phyloP scores from a whole-genome alignment of 2,329 filamentous ascomycete genomes.

The Aspergillus sp. region DNA sequence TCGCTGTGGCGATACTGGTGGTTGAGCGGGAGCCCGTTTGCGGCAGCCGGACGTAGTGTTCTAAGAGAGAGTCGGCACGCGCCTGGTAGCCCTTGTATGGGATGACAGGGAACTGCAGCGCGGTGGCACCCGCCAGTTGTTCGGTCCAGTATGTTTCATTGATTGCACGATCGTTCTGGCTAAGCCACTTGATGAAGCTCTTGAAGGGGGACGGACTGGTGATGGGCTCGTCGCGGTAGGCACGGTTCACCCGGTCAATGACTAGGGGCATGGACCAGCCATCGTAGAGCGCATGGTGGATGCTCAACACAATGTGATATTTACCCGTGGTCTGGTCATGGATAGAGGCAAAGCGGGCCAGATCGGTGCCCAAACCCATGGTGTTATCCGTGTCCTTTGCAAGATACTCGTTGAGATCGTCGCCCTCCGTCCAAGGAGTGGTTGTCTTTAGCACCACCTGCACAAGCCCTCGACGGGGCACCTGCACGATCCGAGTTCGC shows the following conservation, averaged over 20 bases:
- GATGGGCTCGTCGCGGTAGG: background rate
- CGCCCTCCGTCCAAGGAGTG: conserved; percentile 7
- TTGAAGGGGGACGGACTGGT: background rate
- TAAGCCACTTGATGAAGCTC: background rate
- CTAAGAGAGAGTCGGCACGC: background rate
- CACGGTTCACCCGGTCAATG: conserved; percentile 24
- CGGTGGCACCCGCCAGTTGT: background rate
- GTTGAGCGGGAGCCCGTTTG: conserved; percentile 7
- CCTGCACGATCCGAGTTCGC: conserved; percentile 34
- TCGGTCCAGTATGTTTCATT: conserved; percentile 5
- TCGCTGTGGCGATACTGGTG: conserved; percentile 28
- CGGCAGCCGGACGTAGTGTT: conserved; percentile 12
- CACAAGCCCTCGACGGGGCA: conserved; percentile 5
- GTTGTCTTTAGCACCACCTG: conserved; percentile 20
- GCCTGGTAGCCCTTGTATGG: conserved; percentile 1
- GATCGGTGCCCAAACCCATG: conserved; percentile 1
- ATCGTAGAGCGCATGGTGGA: conserved; percentile 43
- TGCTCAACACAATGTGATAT: conserved; percentile 18
- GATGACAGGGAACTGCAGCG: conserved; percentile 3
- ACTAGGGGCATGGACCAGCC: conserved; percentile 37
- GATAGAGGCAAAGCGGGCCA: background rate
- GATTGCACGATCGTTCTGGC: background rate
- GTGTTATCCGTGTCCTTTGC: background rate
- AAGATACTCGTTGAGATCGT: background rate
- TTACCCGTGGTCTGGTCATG: conserved; percentile 29